Conservation (phyloP, 345 rosid genomes). For the Carallia pectinifolia region DNA sequence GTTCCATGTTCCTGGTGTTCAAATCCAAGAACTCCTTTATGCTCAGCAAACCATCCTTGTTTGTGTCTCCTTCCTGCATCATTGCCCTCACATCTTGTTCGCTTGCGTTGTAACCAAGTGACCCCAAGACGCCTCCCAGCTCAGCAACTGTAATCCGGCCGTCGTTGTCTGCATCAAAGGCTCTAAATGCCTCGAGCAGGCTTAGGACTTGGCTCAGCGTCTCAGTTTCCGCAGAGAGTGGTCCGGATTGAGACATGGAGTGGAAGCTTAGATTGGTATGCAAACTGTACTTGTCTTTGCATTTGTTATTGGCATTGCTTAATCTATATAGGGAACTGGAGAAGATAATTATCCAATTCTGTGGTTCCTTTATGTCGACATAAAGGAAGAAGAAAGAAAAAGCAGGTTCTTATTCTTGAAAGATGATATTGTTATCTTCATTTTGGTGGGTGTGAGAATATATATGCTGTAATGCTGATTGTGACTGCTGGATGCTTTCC, state of each 20-base stretch:
- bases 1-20: constrained; percentile 52
- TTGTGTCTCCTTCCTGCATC: constrained; percentile 51
- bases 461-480: background rate
- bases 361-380: constrained; percentile 8
- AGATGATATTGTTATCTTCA: constrained; percentile 1
- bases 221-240: constrained; percentile 44
- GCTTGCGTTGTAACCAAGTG: constrained; percentile 49
- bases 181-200: constrained; percentile 57
- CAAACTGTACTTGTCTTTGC: constrained; percentile 7
- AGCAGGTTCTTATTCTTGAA: constrained; percentile 30
- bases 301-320: background rate
- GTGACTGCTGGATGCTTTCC: background rate
- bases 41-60: constrained; percentile 55
- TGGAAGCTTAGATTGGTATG: background rate
- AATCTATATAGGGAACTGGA: constrained; percentile 8
- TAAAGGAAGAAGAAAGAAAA: constrained; percentile 17
- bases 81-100: constrained; percentile 49
- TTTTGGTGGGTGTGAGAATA: background rate
- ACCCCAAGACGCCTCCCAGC: constrained; percentile 52
- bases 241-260: constrained; percentile 41
- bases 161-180: constrained; percentile 58
- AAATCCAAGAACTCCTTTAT: constrained; percentile 55
- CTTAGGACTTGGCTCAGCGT: constrained; percentile 40
- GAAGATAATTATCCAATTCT: background rate
- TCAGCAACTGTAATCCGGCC: constrained; percentile 51